Evolutionary conservation across 1,139 yeast genomes (phyloP).

Genomic region (Debaryomycetaceae sp.): DNA sequence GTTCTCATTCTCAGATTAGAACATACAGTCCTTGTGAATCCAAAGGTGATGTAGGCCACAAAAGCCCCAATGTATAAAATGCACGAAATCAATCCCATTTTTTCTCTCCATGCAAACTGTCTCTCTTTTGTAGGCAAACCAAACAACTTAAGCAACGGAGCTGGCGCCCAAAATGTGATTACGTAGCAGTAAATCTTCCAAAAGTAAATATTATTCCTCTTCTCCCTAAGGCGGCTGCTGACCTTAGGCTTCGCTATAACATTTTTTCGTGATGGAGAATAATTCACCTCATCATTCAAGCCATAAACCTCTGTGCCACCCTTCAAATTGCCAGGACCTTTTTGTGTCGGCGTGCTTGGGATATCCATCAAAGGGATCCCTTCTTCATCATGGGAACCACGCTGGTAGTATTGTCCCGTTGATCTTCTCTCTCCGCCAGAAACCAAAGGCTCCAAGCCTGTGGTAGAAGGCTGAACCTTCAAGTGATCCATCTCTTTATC

Average conservation of each 20-base stretch:
- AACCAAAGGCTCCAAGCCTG: slow-evolving; percentile 65
- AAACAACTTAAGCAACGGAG: slow-evolving; percentile 62
- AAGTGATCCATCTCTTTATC: slow-evolving; percentile 64
- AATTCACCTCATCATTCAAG: slow-evolving; percentile 53
- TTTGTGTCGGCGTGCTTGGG: slow-evolving; percentile 7
- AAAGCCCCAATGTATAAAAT: slow-evolving; percentile 72
- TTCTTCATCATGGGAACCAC: slow-evolving; percentile 25
- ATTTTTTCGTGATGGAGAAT: slow-evolving; percentile 25
- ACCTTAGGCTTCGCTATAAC: slow-evolving; percentile 20
- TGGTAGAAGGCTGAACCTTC: slow-evolving; percentile 63
- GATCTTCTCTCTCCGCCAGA: slow-evolving; percentile 9
- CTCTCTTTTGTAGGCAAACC: slow-evolving; percentile 79
- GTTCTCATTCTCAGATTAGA: slow-evolving; percentile 47
- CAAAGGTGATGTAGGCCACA: slow-evolving; percentile 86
- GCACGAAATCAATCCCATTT: slow-evolving; percentile 76
- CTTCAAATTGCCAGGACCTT: slow-evolving; percentile 12
- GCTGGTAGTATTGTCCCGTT: slow-evolving; percentile 1
- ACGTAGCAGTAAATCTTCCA: slow-evolving; percentile 83
- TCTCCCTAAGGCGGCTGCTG: slow-evolving; percentile 7
- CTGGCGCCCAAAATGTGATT: slow-evolving; percentile 91
- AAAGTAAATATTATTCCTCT: slow-evolving; percentile 41
- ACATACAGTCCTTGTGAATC: slow-evolving; percentile 87
- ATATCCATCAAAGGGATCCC: slow-evolving; percentile 48
- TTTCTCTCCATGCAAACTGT: slow-evolving; percentile 96
- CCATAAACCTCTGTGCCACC: slow-evolving; percentile 57